Evolutionary conservation across 805 yeast genomes (phyloP), one percentile per base, ranked within the genome.

Genomic region (Ogataea nitratoaversa): DNA sequence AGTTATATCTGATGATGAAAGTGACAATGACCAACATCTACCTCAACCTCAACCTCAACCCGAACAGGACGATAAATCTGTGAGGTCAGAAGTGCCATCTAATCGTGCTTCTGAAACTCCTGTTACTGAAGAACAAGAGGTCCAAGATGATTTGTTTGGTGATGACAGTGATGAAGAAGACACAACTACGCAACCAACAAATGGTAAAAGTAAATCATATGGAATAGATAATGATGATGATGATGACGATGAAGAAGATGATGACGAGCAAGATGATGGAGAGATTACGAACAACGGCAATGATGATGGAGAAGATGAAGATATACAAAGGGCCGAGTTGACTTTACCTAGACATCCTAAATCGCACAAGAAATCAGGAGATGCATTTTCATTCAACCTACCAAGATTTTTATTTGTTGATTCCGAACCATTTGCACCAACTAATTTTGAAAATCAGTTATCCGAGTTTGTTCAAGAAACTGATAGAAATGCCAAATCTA

Each of bases 371-470:
- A 63, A 67, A 5, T 50, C 55, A 18, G 62, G 62, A 16, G 59
- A 66, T 2, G 56, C 67, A 2, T 57, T 57, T 38, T 56, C 54
- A 38, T 76, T 84, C 37, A 82, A 84, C 46, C 66, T 90, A 44
- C 99, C 99, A 2, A 81, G 87, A 17, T 91, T 86, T 54, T 65
- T 93, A 42, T 79, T 77, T 39, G 79, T 90, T 25, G 95, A 89
- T 45, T 84, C 96, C 2, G 76, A 78, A 46, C 95, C 96, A 29
- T 93, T 91, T 62, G 95, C 89, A 49, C 87, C 93, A 5, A 60
- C 57, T 19, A 47, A 41, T 12, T 60, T 61, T 63, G 78, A 69
- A 30, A 65, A 62, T 19, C 83, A 83, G 56, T 70, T 82, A 44
- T 36, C 44, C 12, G 78, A 75, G 43, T 68, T 64, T 54, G 67